Conservation (phyloP, 495 filamentous ascomycete species). For the Trichodelitschia bisporula region DNA sequence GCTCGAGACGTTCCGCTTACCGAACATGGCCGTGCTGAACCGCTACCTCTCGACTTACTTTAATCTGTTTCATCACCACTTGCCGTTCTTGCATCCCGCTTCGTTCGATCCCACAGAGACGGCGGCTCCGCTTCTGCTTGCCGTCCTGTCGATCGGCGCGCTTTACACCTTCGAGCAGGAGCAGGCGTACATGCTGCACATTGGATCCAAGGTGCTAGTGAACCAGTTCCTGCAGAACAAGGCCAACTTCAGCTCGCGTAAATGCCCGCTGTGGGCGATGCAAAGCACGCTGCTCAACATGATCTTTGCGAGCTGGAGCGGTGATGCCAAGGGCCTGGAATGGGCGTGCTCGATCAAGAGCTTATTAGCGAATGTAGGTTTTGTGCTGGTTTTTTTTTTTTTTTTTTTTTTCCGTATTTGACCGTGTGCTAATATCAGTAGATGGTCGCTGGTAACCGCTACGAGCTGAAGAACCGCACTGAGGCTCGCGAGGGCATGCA, state of each 20-base stretch:
- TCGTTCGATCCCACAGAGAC: slow-evolving; percentile 62
- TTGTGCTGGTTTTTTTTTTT: not conserved
- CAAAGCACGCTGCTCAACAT: slow-evolving; percentile 90
- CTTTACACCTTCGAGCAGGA: slow-evolving; percentile 94
- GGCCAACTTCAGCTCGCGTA: slow-evolving; percentile 95
- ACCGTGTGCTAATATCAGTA: slow-evolving; percentile 8
- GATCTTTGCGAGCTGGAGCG: slow-evolving; percentile 99
- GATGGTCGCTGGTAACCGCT: slow-evolving; percentile 94
- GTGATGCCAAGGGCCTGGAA: slow-evolving; percentile 88
- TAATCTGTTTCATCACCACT: slow-evolving; percentile 85
- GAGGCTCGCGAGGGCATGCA: slow-evolving; percentile 60
- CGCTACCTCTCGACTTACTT: slow-evolving; percentile 89
- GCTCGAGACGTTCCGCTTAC: slow-evolving; percentile 71
- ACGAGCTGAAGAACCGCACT: slow-evolving; percentile 77
- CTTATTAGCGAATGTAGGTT: slow-evolving; percentile 56
- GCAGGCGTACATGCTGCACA: slow-evolving; percentile 87
- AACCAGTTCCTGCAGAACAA: slow-evolving; percentile 95
- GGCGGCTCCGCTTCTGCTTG: slow-evolving; percentile 61
- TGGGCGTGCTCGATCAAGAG: slow-evolving; percentile 99
- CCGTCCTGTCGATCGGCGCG: slow-evolving; percentile 85
- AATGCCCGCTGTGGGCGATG: slow-evolving; percentile 95
- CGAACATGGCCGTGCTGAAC: slow-evolving; percentile 52
- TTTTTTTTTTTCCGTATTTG: not conserved
- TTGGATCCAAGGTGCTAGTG: slow-evolving; percentile 86
- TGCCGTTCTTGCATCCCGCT: slow-evolving; percentile 86